Evolutionary conservation across 495 filamentous ascomycete genomes (phyloP).

Genomic region (Daldinia vernicosa): DNA sequence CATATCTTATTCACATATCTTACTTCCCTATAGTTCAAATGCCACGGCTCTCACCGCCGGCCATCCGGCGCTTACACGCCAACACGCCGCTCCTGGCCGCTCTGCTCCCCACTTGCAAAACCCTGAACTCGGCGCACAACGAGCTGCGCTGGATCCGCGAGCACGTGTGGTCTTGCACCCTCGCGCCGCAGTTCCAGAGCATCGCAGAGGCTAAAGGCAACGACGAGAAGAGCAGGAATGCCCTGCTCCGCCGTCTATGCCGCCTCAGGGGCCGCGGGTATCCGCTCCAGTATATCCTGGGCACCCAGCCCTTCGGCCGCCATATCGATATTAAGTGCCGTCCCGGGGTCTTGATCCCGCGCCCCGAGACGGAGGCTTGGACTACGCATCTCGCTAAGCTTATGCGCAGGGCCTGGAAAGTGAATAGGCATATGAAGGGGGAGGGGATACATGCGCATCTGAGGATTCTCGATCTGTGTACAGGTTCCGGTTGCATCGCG

Average conservation of each 20-base stretch:
- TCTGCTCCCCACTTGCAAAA: constrained; percentile 75
- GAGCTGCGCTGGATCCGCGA: constrained; percentile 90
- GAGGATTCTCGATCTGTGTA: constrained; percentile 83
- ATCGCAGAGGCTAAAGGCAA: neutral
- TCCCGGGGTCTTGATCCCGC: constrained; percentile 83
- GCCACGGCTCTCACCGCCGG: constrained; percentile 74
- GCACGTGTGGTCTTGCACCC: constrained; percentile 51
- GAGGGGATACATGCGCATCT: constrained; percentile 44
- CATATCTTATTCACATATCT: neutral
- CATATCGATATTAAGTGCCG: constrained; percentile 78
- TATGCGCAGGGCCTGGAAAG: constrained; percentile 39
- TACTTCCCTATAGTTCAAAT: constrained; percentile 55
- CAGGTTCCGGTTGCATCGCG: constrained; percentile 90
- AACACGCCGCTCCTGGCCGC: constrained; percentile 68
- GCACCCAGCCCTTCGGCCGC: constrained; percentile 87
- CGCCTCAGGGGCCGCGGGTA: constrained; percentile 66
- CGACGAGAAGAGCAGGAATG: neutral
- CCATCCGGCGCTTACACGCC: constrained; percentile 65
- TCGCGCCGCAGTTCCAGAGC: neutral
- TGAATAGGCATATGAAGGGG: no score
- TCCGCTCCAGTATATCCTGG: constrained; percentile 90
- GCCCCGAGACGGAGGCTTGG: constrained; percentile 80
- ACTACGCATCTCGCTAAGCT: constrained; percentile 64
- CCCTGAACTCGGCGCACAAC: constrained; percentile 70
- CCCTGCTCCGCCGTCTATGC: constrained; percentile 56